These are phyloP conservation scores for Tricholoma flavovirens DNA, from an alignment of 768 basidiomycete genomes.

Conservation along the genomic window DNA sequence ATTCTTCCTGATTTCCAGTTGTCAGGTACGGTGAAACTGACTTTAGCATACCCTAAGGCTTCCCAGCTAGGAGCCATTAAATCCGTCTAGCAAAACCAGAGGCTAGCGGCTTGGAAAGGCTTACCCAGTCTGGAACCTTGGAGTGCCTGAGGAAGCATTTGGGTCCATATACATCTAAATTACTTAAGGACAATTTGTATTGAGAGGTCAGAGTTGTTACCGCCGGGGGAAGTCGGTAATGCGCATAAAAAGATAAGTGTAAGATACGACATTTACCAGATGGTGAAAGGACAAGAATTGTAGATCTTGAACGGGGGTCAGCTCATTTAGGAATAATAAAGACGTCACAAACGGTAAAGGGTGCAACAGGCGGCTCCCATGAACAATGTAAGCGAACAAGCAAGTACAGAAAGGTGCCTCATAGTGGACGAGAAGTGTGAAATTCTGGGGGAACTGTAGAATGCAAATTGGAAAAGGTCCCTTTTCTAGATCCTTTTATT, in stretches of 20 bases:
- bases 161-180: constrained; percentile 54
- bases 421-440: not conserved
- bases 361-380: constrained; percentile 38
- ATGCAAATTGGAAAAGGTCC: no score
- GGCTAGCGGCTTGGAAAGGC: constrained; percentile 1
- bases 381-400: constrained; percentile 14
- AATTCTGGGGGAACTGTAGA: not conserved
- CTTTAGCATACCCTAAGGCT: constrained; percentile 28
- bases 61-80: constrained; percentile 29
- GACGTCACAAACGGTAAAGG: constrained; percentile 38
- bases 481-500: not conserved
- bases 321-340: not conserved
- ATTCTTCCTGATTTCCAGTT: constrained; percentile 63
- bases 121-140: constrained; percentile 43
- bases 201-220: constrained; percentile 14
- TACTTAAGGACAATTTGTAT: not conserved
- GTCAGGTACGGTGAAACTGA: constrained; percentile 50
- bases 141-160: constrained; percentile 40
- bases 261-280: constrained; percentile 42
- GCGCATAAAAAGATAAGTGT: not conserved
- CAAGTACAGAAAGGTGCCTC: constrained; percentile 18
- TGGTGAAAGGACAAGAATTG: constrained; percentile 63
- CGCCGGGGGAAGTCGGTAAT: constrained; percentile 20
- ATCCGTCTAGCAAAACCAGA: not conserved
- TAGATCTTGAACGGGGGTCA: constrained; percentile 29